Percentiles rank a stretch among this genome's conserved stretches.
Evolutionary conservation across 1,284 basidiomycete genomes (phyloP).

Genomic region (Cutaneotrichosporon cyanovorans): DNA sequence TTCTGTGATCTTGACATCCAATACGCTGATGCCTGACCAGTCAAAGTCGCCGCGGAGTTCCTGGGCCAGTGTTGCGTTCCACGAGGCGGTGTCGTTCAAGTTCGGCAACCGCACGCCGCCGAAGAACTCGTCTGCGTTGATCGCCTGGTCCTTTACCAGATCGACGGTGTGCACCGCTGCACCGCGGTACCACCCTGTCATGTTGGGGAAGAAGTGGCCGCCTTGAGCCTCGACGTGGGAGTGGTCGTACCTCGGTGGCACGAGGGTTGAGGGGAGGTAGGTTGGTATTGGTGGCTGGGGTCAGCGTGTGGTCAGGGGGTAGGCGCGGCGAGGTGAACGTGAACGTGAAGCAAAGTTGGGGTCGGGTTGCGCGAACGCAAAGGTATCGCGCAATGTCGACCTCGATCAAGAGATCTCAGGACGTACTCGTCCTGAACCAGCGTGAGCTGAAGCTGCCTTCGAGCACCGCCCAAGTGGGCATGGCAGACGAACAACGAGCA

Average conservation of each 20-base stretch:
- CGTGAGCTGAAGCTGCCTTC: too few species aligned
- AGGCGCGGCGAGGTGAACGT: too few species aligned
- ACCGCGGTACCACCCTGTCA: conserved; percentile 43
- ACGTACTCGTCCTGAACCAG: too few species aligned
- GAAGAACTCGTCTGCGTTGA: conserved; percentile 21
- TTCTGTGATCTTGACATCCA: conserved; percentile 40
- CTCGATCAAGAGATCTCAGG: too few species aligned
- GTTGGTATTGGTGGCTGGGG: conserved; percentile 24
- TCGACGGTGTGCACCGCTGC: conserved; percentile 26
- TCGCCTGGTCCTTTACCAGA: conserved; percentile 5
- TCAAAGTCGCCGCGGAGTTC: conserved; percentile 34
- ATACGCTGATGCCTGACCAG: conserved; percentile 27
- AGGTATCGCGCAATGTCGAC: too few species aligned
- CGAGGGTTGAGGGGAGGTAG: conserved; percentile 20
- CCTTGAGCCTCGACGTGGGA: not conserved
- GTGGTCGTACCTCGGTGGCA: conserved; percentile 31
- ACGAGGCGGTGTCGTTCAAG: conserved; percentile 23
- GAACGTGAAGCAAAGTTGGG: too few species aligned
- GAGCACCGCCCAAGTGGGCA: too few species aligned
- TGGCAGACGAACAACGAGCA: too few species aligned
- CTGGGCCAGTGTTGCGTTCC: conserved; percentile 34
- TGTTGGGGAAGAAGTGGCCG: conserved; percentile 32
- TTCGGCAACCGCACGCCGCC: conserved; percentile 20
- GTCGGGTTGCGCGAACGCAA: too few species aligned
- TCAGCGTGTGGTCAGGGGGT: conserved; percentile 1